phyloP scores from a whole-genome alignment of 176 grass and related monocot species.

The Eragrostis curvula region DNA sequence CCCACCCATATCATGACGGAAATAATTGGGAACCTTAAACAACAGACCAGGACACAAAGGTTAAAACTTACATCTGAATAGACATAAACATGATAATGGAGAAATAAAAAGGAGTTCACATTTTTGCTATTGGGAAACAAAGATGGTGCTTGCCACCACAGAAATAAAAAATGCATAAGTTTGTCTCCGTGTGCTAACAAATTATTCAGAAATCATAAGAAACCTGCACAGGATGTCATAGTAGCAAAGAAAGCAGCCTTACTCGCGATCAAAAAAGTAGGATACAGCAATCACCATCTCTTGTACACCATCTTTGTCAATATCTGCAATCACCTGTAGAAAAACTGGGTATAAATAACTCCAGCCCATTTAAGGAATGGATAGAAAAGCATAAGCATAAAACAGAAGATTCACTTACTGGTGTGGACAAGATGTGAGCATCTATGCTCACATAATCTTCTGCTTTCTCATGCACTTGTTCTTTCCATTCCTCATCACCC shows the following conservation, averaged over 20 bases:
- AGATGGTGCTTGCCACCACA: background rate
- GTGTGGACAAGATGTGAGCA: slow-evolving; percentile 87
- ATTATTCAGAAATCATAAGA: slow-evolving; percentile 24
- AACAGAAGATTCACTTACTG: slow-evolving; percentile 59
- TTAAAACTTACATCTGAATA: slow-evolving; percentile 25
- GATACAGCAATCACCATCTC: slow-evolving; percentile 94
- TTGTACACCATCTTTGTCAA: slow-evolving; percentile 87
- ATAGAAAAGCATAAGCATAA: slow-evolving; percentile 32
- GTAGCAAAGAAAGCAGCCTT: slow-evolving; percentile 44
- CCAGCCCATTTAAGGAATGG: slow-evolving; percentile 13
- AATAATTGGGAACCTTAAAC: slow-evolving; percentile 17
- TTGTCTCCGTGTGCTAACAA: too few species aligned
- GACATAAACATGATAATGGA: slow-evolving; percentile 1
- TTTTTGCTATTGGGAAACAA: slow-evolving; percentile 29
- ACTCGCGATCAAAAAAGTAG: slow-evolving; percentile 90
- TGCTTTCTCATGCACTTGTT: slow-evolving; percentile 69
- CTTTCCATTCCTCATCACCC: slow-evolving; percentile 97
- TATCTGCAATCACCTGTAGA: slow-evolving; percentile 93
- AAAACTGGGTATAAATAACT: slow-evolving; percentile 39
- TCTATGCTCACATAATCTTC: slow-evolving; percentile 92
- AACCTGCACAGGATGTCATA: slow-evolving; percentile 3
- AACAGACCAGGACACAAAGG: slow-evolving; percentile 20
- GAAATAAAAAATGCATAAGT: slow-evolving; percentile 21
- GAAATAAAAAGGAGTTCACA: slow-evolving; percentile 18
- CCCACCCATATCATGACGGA: background rate